Percentiles rank a stretch among this genome's conserved stretches.
phyloP scores from a whole-genome alignment of 805 yeast genomes.

The Candida hispaniensis region DNA sequence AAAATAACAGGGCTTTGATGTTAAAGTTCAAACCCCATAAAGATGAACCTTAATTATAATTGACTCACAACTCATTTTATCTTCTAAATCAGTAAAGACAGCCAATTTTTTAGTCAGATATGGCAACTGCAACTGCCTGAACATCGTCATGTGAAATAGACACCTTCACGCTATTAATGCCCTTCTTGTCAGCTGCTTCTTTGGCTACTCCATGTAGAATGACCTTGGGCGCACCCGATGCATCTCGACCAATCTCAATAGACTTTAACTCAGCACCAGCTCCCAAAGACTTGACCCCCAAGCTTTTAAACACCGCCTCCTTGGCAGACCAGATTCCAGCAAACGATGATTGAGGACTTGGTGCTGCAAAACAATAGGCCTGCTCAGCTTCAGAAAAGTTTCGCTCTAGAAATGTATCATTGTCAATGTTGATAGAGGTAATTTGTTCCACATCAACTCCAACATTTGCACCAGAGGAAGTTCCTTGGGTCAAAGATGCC shows the following conservation, averaged over 20 bases:
- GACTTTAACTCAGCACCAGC: conserved; percentile 91
- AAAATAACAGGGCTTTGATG: no score
- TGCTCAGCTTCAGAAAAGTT: conserved; percentile 81
- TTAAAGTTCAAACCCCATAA: no score
- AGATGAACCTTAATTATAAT: no score
- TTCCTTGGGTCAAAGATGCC: conserved; percentile 40
- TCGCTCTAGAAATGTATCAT: conserved; percentile 82
- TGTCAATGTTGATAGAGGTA: conserved; percentile 68
- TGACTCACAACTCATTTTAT: no score
- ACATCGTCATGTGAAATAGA: conserved; percentile 93
- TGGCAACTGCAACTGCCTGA: conserved; percentile 97
- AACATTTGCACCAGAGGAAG: conserved; percentile 48
- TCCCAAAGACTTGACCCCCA: conserved; percentile 81
- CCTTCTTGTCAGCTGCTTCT: conserved; percentile 57
- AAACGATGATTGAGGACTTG: conserved; percentile 77
- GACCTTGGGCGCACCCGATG: conserved; percentile 76
- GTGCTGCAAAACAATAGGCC: conserved; percentile 60
- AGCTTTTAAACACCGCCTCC: conserved; percentile 96
- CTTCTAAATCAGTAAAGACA: no score
- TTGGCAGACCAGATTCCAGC: conserved; percentile 99
- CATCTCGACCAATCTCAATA: conserved; percentile 66
- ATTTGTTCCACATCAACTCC: conserved; percentile 97
- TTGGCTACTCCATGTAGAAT: conserved; percentile 65
- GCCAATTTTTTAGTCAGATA: conserved; percentile 30
- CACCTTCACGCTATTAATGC: conserved; percentile 63